A percentile compares a stretch with the other conserved stretches of the same genome.
Evolutionary conservation across 352 stramenopile genomes (phyloP).

Genomic region (Halophytophthora polymorphica): DNA sequence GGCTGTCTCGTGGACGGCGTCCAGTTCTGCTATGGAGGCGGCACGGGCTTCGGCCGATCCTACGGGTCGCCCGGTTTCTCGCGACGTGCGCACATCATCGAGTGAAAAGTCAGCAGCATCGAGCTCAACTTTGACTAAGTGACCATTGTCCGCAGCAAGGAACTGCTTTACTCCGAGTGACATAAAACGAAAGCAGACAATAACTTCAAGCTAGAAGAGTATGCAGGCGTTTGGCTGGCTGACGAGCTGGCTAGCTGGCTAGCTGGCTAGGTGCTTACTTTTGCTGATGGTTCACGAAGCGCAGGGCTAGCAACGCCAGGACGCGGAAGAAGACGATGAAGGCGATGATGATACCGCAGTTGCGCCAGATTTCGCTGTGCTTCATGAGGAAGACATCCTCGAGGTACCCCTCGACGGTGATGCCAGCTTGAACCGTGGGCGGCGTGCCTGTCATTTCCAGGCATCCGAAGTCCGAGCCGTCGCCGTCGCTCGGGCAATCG

Average conservation of each 20-base stretch:
- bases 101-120: slow-evolving; percentile 42
- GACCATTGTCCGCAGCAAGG: slow-evolving; percentile 45
- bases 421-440: neutral
- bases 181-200: too few species aligned
- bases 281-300: slow-evolving; percentile 38
- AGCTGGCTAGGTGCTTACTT: too few species aligned
- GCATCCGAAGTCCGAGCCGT: slow-evolving; percentile 2
- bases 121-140: slow-evolving; percentile 19
- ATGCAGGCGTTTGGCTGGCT: slow-evolving; percentile 19
- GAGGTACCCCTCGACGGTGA: slow-evolving; percentile 21
- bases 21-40: slow-evolving; percentile 57
- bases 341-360: slow-evolving; percentile 28
- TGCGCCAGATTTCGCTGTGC: slow-evolving; percentile 26
- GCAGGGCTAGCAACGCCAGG: slow-evolving; percentile 24
- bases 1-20: slow-evolving; percentile 39
- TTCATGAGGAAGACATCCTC: slow-evolving; percentile 25
- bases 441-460: slow-evolving; percentile 8
- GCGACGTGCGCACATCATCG: slow-evolving; percentile 46
- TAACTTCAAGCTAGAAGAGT: slow-evolving; percentile 12
- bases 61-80: slow-evolving; percentile 32
- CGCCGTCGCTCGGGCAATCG: slow-evolving; percentile 4
- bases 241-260: slow-evolving; percentile 17
- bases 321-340: slow-evolving; percentile 27
- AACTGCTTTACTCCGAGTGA: slow-evolving; percentile 34
- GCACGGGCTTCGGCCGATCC: slow-evolving; percentile 38